These are phyloP conservation scores for Gaeumannomyces sp. DNA, from an alignment of 2,329 filamentous ascomycete species.

Conservation along the genomic window DNA sequence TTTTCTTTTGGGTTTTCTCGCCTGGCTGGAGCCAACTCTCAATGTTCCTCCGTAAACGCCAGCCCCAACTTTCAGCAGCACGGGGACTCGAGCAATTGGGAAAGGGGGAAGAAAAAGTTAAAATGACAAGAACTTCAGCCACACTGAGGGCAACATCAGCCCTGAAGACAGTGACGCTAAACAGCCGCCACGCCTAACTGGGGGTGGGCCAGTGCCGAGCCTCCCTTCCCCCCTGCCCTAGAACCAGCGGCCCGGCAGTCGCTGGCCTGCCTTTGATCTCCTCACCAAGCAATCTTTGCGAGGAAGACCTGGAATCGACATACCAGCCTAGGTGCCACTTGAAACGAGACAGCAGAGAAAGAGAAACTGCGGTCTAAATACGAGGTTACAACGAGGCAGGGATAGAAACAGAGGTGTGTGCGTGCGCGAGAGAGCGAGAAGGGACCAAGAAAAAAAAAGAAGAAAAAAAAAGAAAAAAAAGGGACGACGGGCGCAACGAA, in stretches of 20 bases:
- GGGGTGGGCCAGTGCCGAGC: not conserved
- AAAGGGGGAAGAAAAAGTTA: not conserved
- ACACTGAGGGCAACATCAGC: too few species aligned
- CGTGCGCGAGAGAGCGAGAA: not conserved
- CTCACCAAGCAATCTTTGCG: not conserved
- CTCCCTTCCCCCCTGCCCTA: not conserved
- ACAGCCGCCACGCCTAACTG: not conserved
- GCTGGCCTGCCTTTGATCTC: not conserved
- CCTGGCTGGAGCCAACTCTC: not conserved
- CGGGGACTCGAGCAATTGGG: not conserved
- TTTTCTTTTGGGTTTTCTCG: not conserved
- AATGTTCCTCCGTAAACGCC: not conserved
- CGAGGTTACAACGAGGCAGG: not conserved
- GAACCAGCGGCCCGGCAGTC: not conserved
- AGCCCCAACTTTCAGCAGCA: not conserved
- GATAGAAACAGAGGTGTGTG: not conserved
- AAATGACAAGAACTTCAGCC: not conserved
- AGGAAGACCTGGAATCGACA: not conserved
- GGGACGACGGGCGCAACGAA: not conserved
- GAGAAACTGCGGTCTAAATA: not conserved
- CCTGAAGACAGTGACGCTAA: not conserved
- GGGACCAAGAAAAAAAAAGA: not conserved
- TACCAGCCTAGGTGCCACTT: not conserved
- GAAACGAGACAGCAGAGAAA: not conserved
- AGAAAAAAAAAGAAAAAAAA: not conserved